These are phyloP conservation scores for Fusarium denticulatum DNA, from an alignment of 2,329 filamentous ascomycete genomes.

Conservation along the genomic window DNA sequence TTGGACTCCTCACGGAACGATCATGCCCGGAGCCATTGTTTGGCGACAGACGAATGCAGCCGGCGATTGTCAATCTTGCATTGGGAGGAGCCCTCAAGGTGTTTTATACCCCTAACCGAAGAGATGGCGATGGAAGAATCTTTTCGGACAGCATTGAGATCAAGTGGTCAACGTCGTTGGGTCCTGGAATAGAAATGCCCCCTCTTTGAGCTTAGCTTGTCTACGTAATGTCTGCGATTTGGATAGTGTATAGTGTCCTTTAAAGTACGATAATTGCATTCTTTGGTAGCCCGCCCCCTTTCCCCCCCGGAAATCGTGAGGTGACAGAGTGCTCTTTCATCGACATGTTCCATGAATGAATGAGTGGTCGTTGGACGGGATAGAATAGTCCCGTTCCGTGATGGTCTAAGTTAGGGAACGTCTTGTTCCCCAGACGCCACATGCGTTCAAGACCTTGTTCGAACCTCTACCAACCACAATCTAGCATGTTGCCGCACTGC, in stretches of 20 bases:
- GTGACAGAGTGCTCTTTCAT: background rate
- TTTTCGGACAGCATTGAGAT: constrained; percentile 27
- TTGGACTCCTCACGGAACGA: constrained; percentile 17
- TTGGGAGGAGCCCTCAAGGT: constrained; percentile 26
- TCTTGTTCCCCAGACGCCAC: constrained; percentile 17
- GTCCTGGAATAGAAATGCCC: constrained; percentile 18
- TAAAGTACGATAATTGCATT: constrained; percentile 21
- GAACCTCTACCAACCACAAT: constrained; percentile 9
- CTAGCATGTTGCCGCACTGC: background rate
- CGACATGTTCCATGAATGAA: background rate
- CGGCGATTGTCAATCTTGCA: constrained; percentile 31
- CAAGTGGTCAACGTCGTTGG: constrained; percentile 15
- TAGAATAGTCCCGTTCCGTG: constrained; percentile 4
- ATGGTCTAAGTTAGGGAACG: background rate
- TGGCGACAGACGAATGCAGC: constrained; percentile 22
- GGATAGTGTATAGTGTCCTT: constrained; percentile 38
- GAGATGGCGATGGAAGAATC: constrained; percentile 27
- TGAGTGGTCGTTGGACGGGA: background rate
- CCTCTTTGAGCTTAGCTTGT: constrained; percentile 30
- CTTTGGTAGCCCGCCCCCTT: background rate
- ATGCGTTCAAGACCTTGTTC: background rate
- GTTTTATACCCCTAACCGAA: constrained; percentile 30
- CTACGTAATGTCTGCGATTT: constrained; percentile 41
- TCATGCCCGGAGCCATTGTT: constrained; percentile 18
- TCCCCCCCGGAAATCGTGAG: background rate